Percentiles rank a stretch among this genome's conserved stretches.
Conservation (phyloP, 164 flowering plant species). For the Liquidambar formosana region DNA sequence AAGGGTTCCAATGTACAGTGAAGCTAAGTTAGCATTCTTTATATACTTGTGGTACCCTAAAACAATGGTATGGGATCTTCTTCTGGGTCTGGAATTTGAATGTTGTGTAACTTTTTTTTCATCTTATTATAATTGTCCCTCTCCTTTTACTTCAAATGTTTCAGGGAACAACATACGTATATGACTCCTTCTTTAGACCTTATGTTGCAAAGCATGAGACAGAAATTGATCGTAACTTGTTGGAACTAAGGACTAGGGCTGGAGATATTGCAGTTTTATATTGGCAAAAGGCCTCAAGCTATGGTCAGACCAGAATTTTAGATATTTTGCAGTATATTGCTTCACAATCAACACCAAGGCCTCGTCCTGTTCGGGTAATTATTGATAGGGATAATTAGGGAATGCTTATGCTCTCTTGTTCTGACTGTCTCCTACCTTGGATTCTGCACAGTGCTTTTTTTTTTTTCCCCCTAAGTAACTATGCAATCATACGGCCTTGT, state of each 20-base stretch:
- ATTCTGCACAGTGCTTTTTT: neutral
- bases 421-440: neutral
- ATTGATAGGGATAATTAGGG: neutral
- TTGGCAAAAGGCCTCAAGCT: conserved; percentile 80
- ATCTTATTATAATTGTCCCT: neutral
- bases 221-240: conserved; percentile 86
- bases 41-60: conserved; percentile 93
- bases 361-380: conserved; percentile 69
- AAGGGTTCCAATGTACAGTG: conserved; percentile 98
- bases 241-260: conserved; percentile 79
- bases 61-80: conserved; percentile 55
- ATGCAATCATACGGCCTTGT: too few relatives aligned
- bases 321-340: conserved; percentile 88
- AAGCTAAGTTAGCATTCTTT: conserved; percentile 89
- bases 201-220: conserved; percentile 85
- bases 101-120: neutral
- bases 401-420: neutral
- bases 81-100: neutral
- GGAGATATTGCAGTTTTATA: conserved; percentile 71
- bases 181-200: conserved; percentile 89
- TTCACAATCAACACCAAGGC: conserved; percentile 69
- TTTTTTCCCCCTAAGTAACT: too few relatives aligned
- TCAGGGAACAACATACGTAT: conserved; percentile 93
- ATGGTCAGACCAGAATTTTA: conserved; percentile 80
- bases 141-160: conserved; percentile 5